These are phyloP conservation scores for Cantharellus cinnabarinus DNA, from an alignment of 768 basidiomycete genomes.

Conservation along the genomic window DNA sequence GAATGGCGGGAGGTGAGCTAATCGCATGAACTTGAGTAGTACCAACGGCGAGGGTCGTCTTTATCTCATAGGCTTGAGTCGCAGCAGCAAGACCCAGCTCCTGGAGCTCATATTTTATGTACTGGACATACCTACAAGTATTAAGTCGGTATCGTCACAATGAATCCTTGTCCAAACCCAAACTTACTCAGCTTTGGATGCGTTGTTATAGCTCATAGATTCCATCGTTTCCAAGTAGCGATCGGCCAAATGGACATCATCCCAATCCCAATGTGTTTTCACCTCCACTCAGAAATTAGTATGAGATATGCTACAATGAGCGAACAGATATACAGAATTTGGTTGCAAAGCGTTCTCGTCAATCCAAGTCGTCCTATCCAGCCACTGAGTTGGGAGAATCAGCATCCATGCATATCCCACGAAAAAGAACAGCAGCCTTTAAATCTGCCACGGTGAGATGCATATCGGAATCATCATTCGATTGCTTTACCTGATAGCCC, in stretches of 20 bases:
- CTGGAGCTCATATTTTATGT: constrained; percentile 42
- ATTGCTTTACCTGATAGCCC: too few species aligned
- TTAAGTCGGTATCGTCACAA: not conserved
- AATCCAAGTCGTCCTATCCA: constrained; percentile 57
- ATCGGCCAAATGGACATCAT: constrained; percentile 74
- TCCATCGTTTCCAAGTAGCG: constrained; percentile 54
- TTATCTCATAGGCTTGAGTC: constrained; percentile 46
- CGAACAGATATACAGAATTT: constrained; percentile 39
- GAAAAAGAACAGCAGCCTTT: constrained; percentile 32
- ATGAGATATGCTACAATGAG: not conserved
- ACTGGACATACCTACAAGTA: constrained; percentile 37
- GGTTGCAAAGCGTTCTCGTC: constrained; percentile 96
- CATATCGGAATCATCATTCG: too few species aligned
- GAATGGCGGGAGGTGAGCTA: constrained; percentile 3
- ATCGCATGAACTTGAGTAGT: not conserved
- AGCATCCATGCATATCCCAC: constrained; percentile 69
- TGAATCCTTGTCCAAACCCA: not conserved
- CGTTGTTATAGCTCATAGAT: constrained; percentile 36
- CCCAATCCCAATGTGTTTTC: constrained; percentile 82
- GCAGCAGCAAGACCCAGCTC: constrained; percentile 53
- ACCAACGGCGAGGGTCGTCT: not conserved
- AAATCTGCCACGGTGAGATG: too few species aligned
- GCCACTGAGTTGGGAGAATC: constrained; percentile 42
- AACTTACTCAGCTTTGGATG: constrained; percentile 51
- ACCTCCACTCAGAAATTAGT: constrained; percentile 31